A percentile compares a stretch with the other conserved stretches of the same genome.
These are phyloP conservation scores for Pilobolus umbonatus DNA, from an alignment of 192 early-diverging fungal species.

Conservation along the genomic window DNA sequence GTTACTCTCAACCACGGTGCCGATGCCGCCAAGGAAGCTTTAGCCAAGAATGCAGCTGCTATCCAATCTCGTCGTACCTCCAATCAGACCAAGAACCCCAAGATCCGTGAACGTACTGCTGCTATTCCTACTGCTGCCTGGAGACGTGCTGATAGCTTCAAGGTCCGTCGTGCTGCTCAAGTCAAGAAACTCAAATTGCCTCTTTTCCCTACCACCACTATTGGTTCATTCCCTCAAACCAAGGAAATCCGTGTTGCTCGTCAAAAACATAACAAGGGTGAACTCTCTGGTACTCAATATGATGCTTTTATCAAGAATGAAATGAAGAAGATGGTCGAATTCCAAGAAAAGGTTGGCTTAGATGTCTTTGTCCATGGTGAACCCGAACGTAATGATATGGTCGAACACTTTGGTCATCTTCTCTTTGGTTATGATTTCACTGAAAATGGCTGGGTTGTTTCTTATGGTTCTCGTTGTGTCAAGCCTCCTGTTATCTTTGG, in stretches of 20 bases:
- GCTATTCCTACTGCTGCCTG: conserved; percentile 66
- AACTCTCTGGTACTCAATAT: conserved; percentile 64
- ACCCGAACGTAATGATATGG: conserved; percentile 94
- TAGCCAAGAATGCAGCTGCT: conserved; percentile 68
- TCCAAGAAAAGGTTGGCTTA: conserved; percentile 85
- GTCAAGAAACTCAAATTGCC: conserved; percentile 77
- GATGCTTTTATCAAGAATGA: conserved; percentile 79
- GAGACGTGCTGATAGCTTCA: conserved; percentile 70
- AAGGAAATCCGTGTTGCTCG: conserved; percentile 93
- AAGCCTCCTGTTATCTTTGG: conserved; percentile 98
- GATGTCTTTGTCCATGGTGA: conserved; percentile 99
- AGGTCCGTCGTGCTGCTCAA: conserved; percentile 68
- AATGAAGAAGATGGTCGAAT: conserved; percentile 77
- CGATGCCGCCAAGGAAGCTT: conserved; percentile 58
- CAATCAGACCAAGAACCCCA: conserved; percentile 74
- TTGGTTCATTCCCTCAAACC: conserved; percentile 98
- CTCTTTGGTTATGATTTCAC: conserved; percentile 93
- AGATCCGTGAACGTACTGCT: conserved; percentile 70
- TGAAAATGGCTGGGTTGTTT: conserved; percentile 95
- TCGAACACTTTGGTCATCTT: conserved; percentile 96
- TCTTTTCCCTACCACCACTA: conserved; percentile 92
- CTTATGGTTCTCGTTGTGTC: conserved; percentile 94
- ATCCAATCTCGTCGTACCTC: conserved; percentile 70
- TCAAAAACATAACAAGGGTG: conserved; percentile 84
- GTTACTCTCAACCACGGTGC: conserved; percentile 46